phyloP scores from a whole-genome alignment of 2,329 filamentous ascomycete species.

The Tothia fuscella region DNA sequence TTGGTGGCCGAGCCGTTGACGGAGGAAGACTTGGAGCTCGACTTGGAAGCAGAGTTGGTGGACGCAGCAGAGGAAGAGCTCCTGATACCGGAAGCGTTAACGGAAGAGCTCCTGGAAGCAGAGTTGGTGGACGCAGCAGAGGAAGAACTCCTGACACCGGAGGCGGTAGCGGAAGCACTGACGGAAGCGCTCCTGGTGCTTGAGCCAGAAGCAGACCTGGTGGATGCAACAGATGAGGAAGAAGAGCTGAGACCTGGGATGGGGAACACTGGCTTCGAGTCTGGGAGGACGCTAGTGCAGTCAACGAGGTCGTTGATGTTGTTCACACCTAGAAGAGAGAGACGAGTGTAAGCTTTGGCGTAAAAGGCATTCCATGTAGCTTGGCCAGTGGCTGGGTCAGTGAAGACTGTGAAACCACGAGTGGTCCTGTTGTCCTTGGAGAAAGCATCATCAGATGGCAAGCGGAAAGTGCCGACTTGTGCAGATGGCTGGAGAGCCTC shows the following conservation, averaged over 20 bases:
- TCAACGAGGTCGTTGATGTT: conserved; percentile 45
- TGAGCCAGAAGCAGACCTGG: not conserved
- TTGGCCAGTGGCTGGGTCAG: conserved; percentile 17
- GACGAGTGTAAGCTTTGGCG: conserved; percentile 40
- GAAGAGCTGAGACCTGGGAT: not conserved
- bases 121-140: conserved; percentile 1
- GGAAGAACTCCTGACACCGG: not conserved
- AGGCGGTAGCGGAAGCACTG: not conserved
- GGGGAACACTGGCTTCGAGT: conserved; percentile 15
- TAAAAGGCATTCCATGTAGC: conserved; percentile 34
- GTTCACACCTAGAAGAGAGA: conserved; percentile 43
- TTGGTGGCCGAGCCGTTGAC: not conserved
- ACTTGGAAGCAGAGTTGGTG: not conserved
- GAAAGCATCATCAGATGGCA: conserved; percentile 6
- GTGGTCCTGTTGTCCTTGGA: not conserved
- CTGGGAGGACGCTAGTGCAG: conserved; percentile 41
- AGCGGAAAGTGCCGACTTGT: conserved; percentile 5
- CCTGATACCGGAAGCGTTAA: not conserved
- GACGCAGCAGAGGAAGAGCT: not conserved
- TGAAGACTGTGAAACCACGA: conserved; percentile 16
- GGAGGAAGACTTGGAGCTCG: not conserved
- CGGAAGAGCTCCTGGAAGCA: not conserved
- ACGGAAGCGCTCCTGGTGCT: not conserved
- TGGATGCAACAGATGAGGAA: conserved; percentile 1
- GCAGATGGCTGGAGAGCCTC: not conserved